phyloP scores from a whole-genome alignment of 2,329 filamentous ascomycete species.

The Botrytis paeoniae region DNA sequence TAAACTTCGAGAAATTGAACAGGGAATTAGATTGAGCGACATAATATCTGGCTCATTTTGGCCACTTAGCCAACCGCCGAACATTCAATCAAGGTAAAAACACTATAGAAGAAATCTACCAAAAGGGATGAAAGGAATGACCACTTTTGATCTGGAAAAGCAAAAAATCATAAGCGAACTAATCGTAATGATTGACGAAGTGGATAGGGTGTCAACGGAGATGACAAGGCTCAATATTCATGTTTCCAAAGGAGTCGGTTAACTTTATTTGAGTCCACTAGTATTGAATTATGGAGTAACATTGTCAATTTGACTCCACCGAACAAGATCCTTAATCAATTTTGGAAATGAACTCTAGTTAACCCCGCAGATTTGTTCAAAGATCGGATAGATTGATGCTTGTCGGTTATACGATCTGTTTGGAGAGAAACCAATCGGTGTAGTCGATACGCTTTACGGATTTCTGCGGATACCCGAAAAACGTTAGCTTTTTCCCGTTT shows the following conservation, averaged over 20 bases:
- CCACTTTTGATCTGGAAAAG: neutral
- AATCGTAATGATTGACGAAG: neutral
- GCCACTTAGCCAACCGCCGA: constrained; percentile 7
- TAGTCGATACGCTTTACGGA: neutral
- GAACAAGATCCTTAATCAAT: constrained; percentile 11
- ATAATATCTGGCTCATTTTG: neutral
- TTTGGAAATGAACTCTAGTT: neutral
- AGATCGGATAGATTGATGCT: constrained; percentile 3
- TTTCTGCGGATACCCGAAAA: neutral
- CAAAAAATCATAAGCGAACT: neutral
- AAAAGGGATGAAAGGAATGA: neutral
- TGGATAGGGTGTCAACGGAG: neutral
- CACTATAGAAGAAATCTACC: neutral
- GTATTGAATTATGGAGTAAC: neutral
- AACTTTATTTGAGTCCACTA: constrained; percentile 9
- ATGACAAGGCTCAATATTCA: constrained; percentile 10
- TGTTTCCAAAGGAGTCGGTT: constrained; percentile 5
- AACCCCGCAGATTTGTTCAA: constrained; percentile 2
- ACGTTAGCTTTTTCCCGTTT: neutral
- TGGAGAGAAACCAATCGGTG: neutral
- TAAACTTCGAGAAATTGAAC: neutral
- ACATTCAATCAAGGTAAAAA: neutral
- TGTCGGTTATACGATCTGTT: neutral
- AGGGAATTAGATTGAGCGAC: neutral
- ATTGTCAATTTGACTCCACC: neutral